These are phyloP conservation scores for Clavispora phyllophila DNA, from an alignment of 805 yeast species.

Conservation along the genomic window DNA sequence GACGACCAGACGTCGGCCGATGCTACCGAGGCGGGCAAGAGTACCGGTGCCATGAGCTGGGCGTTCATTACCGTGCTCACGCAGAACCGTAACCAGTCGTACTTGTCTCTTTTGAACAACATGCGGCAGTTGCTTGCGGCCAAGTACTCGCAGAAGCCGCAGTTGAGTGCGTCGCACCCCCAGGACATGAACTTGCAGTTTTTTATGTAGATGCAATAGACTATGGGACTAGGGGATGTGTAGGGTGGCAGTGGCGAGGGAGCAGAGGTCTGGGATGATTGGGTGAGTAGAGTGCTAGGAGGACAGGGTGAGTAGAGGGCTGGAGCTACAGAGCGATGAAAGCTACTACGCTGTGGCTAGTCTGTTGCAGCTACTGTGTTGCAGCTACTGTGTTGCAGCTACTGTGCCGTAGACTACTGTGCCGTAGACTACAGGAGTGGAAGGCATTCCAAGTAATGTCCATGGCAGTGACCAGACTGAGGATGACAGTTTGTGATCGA, in stretches of 20 bases:
- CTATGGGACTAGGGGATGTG: not conserved
- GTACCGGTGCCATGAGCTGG: conserved; percentile 84
- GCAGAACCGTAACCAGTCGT: conserved; percentile 61
- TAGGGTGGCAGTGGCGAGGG: not conserved
- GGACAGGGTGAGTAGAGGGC: too few species aligned
- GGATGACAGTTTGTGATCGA: too few species aligned
- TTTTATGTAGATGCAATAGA: conserved; percentile 10
- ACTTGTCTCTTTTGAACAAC: conserved; percentile 62
- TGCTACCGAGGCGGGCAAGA: conserved; percentile 62
- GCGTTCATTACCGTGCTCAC: conserved; percentile 65
- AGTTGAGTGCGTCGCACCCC: conserved; percentile 77
- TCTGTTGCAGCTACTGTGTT: too few species aligned
- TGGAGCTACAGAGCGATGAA: too few species aligned
- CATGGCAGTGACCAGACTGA: too few species aligned
- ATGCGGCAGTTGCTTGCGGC: conserved; percentile 59
- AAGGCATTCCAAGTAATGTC: too few species aligned
- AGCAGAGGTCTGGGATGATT: too few species aligned
- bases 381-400: too few species aligned
- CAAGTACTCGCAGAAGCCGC: conserved; percentile 79
- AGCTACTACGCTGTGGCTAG: too few species aligned
- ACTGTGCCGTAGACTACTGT: too few species aligned
- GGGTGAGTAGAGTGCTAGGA: too few species aligned
- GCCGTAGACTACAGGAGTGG: too few species aligned
- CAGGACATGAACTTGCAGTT: conserved; percentile 50
- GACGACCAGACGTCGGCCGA: conserved; percentile 81